These are phyloP conservation scores for Mortierella antarctica DNA, from an alignment of 192 early-diverging fungal genomes.

Conservation along the genomic window DNA sequence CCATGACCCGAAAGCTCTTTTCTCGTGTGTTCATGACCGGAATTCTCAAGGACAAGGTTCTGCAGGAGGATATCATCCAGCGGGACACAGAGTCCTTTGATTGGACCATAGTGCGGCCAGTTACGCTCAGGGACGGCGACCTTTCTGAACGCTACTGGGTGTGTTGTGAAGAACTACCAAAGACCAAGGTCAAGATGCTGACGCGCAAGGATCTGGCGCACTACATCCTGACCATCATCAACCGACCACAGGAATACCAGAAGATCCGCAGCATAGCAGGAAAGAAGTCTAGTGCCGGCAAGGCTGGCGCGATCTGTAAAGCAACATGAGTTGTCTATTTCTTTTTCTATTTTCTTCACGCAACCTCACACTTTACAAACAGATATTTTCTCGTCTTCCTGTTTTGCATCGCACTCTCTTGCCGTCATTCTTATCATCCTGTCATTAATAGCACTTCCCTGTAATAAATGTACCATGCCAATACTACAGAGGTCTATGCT, in stretches of 20 bases:
- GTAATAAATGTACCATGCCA: too few relatives aligned
- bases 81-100: conserved; percentile 39
- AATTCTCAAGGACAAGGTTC: conserved; percentile 52
- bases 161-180: conserved; percentile 34
- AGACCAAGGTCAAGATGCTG: conserved; percentile 39
- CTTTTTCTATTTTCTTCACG: not conserved
- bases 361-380: too few relatives aligned
- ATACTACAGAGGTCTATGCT: too few relatives aligned
- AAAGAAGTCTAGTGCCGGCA: not conserved
- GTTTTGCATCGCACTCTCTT: too few relatives aligned
- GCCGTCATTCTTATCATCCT: too few relatives aligned
- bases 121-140: conserved; percentile 47
- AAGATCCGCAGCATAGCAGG: conserved; percentile 44
- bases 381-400: too few relatives aligned
- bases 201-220: conserved; percentile 50
- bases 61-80: conserved; percentile 52
- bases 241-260: conserved; percentile 19
- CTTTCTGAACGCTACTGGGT: conserved; percentile 34
- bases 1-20: conserved; percentile 33
- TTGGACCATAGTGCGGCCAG: conserved; percentile 57
- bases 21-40: conserved; percentile 48
- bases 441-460: too few relatives aligned
- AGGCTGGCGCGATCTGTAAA: too few relatives aligned
- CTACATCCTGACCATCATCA: conserved; percentile 52
- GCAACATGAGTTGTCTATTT: not conserved